Conservation (phyloP, 1,284 basidiomycete species). For the Fomes fomentarius region DNA sequence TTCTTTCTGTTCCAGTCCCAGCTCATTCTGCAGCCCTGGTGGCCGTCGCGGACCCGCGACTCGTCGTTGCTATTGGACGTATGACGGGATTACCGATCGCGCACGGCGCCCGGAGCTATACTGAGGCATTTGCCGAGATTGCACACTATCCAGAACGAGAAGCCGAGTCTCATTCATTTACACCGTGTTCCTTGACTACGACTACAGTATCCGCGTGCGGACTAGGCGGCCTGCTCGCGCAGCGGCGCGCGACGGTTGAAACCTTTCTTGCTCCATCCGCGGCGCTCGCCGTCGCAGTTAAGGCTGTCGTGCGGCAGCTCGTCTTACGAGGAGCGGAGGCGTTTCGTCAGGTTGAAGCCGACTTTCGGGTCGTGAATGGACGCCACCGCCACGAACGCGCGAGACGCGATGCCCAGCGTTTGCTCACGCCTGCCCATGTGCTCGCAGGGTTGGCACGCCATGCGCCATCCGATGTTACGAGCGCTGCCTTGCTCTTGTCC, state of each 20-base stretch:
- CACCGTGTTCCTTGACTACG: not conserved
- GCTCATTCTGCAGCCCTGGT: constrained; percentile 18
- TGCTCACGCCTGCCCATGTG: constrained; percentile 42
- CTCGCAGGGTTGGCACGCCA: constrained; percentile 34
- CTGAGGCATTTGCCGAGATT: not conserved
- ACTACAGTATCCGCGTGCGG: not conserved
- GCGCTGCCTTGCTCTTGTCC: constrained; percentile 31
- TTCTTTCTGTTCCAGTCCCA: not conserved
- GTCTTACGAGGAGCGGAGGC: constrained; percentile 27
- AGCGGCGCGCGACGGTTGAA: constrained; percentile 34
- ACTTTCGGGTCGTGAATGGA: constrained; percentile 11
- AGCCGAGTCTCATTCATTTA: not conserved
- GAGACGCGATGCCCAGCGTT: constrained; percentile 16
- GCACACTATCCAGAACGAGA: not conserved
- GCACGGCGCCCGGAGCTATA: not conserved
- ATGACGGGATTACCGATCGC: constrained; percentile 15
- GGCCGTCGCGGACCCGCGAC: constrained; percentile 27
- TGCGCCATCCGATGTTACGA: constrained; percentile 18
- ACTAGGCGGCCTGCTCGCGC: not conserved
- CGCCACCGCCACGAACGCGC: constrained; percentile 15
- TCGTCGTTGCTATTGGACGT: constrained; percentile 26
- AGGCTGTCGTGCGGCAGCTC: constrained; percentile 28
- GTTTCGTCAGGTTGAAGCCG: constrained; percentile 30
- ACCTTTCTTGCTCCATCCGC: constrained; percentile 47
- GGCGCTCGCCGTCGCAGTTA: constrained; percentile 43